phyloP scores from a whole-genome alignment of 495 filamentous ascomycete species.

The Tuber aestivum region DNA sequence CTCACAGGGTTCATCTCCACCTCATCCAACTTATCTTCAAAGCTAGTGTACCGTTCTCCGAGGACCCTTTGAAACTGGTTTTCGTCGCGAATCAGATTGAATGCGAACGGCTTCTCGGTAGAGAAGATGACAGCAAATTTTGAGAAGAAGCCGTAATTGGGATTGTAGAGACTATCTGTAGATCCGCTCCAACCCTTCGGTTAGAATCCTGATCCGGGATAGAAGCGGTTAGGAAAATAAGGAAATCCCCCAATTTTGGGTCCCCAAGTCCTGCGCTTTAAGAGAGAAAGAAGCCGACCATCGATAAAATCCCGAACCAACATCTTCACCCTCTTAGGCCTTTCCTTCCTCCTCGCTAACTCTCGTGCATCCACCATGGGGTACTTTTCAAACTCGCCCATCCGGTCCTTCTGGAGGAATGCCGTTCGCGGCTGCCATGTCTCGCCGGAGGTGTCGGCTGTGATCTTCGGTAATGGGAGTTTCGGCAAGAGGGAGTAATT shows the following conservation, averaged over 20 bases:
- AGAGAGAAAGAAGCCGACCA: constrained; percentile 50
- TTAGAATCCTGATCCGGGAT: background rate
- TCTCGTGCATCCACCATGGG: constrained; percentile 78
- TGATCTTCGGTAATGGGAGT: constrained; percentile 41
- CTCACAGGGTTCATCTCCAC: constrained; percentile 62
- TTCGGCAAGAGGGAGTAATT: constrained; percentile 5
- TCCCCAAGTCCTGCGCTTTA: background rate
- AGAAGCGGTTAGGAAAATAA: background rate
- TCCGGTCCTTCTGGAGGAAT: constrained; percentile 64
- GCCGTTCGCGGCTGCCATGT: constrained; percentile 75
- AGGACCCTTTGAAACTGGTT: constrained; percentile 70
- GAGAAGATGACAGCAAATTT: constrained; percentile 96
- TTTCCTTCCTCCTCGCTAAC: constrained; percentile 61
- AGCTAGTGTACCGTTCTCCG: constrained; percentile 72
- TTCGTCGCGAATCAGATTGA: constrained; percentile 72
- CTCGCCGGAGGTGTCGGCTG: constrained; percentile 33
- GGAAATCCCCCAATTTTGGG: background rate
- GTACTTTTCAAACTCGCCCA: constrained; percentile 69
- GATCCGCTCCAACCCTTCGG: background rate
- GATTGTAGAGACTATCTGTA: constrained; percentile 92
- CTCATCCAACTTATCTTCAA: constrained; percentile 80
- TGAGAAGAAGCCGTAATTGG: constrained; percentile 94
- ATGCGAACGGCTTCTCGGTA: constrained; percentile 87
- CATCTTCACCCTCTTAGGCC: constrained; percentile 92
- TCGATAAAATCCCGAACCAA: constrained; percentile 94